Percentiles rank a stretch among this genome's conserved stretches.
Evolutionary conservation across 345 rosid species (phyloP).

Genomic region (Camelina sativa): DNA sequence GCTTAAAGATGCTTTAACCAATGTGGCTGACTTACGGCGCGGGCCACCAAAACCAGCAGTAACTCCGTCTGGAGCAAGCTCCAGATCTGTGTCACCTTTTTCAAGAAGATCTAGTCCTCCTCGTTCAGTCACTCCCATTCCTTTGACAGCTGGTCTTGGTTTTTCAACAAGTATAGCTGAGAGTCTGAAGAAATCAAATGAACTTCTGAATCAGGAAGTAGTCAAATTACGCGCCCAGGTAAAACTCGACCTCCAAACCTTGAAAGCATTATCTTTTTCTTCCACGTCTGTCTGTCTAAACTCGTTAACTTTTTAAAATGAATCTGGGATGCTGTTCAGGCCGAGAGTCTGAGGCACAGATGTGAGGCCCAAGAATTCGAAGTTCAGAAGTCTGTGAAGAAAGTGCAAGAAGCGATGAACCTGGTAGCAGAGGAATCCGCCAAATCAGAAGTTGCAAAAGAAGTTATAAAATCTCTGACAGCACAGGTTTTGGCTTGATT

Average conservation of each 20-base stretch:
- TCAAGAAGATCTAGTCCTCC: slow-evolving; percentile 96
- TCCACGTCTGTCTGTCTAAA: background rate
- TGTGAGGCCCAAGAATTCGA: slow-evolving; percentile 90
- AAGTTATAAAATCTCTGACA: slow-evolving; percentile 91
- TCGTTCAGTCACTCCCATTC: slow-evolving; percentile 92
- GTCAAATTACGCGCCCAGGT: slow-evolving; percentile 91
- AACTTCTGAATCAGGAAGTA: slow-evolving; percentile 89
- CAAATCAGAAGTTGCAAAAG: slow-evolving; percentile 90
- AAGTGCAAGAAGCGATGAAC: slow-evolving; percentile 78
- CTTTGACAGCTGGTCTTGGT: slow-evolving; percentile 76
- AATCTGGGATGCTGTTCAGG: slow-evolving; percentile 53
- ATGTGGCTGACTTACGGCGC: slow-evolving; percentile 66
- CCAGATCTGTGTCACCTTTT: slow-evolving; percentile 96
- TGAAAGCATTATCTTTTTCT: background rate
- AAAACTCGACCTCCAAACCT: slow-evolving; percentile 14
- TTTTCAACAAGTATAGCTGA: slow-evolving; percentile 79
- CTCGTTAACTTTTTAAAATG: background rate
- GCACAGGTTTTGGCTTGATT: slow-evolving; percentile 65
- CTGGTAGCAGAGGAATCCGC: slow-evolving; percentile 81
- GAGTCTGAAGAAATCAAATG: slow-evolving; percentile 95
- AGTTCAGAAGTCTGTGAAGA: slow-evolving; percentile 77
- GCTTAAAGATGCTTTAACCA: slow-evolving; percentile 75
- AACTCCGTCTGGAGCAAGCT: slow-evolving; percentile 78
- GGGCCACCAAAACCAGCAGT: slow-evolving; percentile 70
- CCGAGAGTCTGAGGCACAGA: slow-evolving; percentile 72